A percentile compares a stretch with the other conserved stretches of the same genome.
These are phyloP conservation scores for Onygenales sp. DNA, from an alignment of 2,329 filamentous ascomycete species.

Conservation along the genomic window DNA sequence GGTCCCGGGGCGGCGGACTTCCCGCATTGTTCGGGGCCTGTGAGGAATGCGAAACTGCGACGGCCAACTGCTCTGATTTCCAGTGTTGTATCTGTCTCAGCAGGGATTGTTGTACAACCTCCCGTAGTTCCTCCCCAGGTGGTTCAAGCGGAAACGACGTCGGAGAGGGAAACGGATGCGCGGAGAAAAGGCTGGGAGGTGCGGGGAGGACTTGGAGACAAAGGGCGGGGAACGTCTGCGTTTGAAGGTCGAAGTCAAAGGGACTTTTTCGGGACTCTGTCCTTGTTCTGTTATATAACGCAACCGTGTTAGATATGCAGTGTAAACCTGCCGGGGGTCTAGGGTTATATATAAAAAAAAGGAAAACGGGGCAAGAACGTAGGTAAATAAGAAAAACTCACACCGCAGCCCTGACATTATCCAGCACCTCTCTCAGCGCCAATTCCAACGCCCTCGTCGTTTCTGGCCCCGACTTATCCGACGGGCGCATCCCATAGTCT, in stretches of 20 bases:
- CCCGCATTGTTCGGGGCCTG: slow-evolving; percentile 1
- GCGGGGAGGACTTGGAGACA: slow-evolving; percentile 71
- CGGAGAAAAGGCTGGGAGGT: slow-evolving; percentile 72
- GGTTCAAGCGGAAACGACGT: slow-evolving; percentile 74
- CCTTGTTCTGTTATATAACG: slow-evolving; percentile 29
- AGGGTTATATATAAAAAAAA: neutral
- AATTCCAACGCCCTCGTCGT: slow-evolving; percentile 76
- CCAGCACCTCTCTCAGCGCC: slow-evolving; percentile 71
- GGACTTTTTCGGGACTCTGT: slow-evolving; percentile 35
- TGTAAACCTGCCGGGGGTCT: slow-evolving; percentile 4
- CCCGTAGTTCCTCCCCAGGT: slow-evolving; percentile 63
- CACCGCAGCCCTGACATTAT: slow-evolving; percentile 75
- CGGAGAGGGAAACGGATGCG: slow-evolving; percentile 65
- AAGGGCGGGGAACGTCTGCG: slow-evolving; percentile 76
- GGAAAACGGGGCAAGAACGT: neutral
- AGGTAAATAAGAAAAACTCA: slow-evolving; percentile 34
- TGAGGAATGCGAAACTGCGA: slow-evolving; percentile 8
- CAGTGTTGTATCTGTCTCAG: slow-evolving; percentile 58
- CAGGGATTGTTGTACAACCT: slow-evolving; percentile 60
- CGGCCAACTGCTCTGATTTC: slow-evolving; percentile 40
- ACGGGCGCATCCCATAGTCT: slow-evolving; percentile 46
- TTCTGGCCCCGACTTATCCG: slow-evolving; percentile 63
- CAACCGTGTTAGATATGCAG: slow-evolving; percentile 2
- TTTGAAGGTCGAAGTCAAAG: slow-evolving; percentile 74
- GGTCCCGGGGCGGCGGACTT: slow-evolving; percentile 20